A percentile compares a stretch with the other conserved stretches of the same genome.
Evolutionary conservation across 2,329 filamentous ascomycete genomes (phyloP).

Genomic region (Paecilomyces sp.): DNA sequence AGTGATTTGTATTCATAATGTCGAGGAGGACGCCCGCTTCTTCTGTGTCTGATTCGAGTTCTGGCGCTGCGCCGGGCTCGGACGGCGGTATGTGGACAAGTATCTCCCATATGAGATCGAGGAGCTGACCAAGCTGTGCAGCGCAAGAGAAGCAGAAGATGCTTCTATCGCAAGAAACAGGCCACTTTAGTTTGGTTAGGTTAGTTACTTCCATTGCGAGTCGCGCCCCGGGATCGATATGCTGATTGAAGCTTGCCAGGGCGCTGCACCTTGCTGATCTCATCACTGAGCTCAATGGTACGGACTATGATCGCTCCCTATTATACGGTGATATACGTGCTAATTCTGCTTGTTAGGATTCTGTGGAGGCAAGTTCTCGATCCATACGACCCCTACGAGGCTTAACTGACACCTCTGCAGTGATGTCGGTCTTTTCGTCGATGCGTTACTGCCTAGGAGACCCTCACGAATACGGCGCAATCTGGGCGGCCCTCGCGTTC

Average conservation of each 20-base stretch:
- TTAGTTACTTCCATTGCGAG: constrained; percentile 15
- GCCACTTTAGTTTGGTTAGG: constrained; percentile 47
- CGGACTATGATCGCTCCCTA: constrained; percentile 6
- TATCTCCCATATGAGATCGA: constrained; percentile 3
- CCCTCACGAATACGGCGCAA: constrained; percentile 55
- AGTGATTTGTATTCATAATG: constrained; percentile 19
- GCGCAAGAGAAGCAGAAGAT: constrained; percentile 44
- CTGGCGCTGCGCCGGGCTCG: constrained; percentile 18
- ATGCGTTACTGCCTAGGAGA: constrained; percentile 84
- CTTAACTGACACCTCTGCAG: constrained; percentile 26
- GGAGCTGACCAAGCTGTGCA: constrained; percentile 13
- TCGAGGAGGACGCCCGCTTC: constrained; percentile 25
- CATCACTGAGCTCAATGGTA: constrained; percentile 45
- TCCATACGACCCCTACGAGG: constrained; percentile 1
- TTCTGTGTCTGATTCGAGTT: constrained; percentile 22
- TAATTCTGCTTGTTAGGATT: constrained; percentile 29
- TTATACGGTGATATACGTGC: background rate
- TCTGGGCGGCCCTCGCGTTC: constrained; percentile 78
- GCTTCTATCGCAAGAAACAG: constrained; percentile 40
- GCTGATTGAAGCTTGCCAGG: constrained; percentile 19
- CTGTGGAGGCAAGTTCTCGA: constrained; percentile 37
- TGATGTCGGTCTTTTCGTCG: constrained; percentile 94
- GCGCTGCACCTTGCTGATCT: constrained; percentile 45
- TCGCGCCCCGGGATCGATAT: background rate
- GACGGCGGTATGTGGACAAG: constrained; percentile 25